Conservation (phyloP, 192 early-diverging fungal species). For the Dissophora ornata region DNA sequence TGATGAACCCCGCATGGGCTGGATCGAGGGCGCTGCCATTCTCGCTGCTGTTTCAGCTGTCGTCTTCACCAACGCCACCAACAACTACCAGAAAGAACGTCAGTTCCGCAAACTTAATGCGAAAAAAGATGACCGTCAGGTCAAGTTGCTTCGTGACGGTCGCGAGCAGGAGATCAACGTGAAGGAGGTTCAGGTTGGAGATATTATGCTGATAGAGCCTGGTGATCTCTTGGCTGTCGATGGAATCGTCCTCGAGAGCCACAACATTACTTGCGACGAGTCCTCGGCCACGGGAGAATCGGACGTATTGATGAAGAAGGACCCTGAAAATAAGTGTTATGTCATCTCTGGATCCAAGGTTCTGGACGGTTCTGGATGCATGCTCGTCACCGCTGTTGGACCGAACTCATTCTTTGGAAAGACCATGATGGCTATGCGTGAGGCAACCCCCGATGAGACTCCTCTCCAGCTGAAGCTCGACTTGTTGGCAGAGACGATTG, state of each 20-base stretch:
- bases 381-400: conserved; percentile 87
- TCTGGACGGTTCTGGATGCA: conserved; percentile 84
- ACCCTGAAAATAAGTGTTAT: conserved; percentile 73
- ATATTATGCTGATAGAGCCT: conserved; percentile 84
- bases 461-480: conserved; percentile 95
- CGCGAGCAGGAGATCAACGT: conserved; percentile 77
- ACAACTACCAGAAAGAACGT: conserved; percentile 88
- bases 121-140: conserved; percentile 83
- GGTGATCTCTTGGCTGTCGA: conserved; percentile 94
- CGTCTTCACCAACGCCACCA: conserved; percentile 90
- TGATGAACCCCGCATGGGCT: conserved; percentile 79
- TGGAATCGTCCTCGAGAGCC: conserved; percentile 81
- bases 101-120: conserved; percentile 88
- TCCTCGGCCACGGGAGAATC: conserved; percentile 92
- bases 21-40: conserved; percentile 85
- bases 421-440: conserved; percentile 86
- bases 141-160: conserved; percentile 81
- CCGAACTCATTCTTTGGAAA: conserved; percentile 86
- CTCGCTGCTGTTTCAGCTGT: conserved; percentile 85
- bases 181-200: conserved; percentile 89
- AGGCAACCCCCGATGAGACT: conserved; percentile 77
- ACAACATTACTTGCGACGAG: conserved; percentile 89
- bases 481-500: conserved; percentile 89
- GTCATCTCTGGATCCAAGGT: conserved; percentile 92
- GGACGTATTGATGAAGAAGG: conserved; percentile 85